Conservation (phyloP, 2,329 filamentous ascomycete genomes). For the Talaromyces sp. region DNA sequence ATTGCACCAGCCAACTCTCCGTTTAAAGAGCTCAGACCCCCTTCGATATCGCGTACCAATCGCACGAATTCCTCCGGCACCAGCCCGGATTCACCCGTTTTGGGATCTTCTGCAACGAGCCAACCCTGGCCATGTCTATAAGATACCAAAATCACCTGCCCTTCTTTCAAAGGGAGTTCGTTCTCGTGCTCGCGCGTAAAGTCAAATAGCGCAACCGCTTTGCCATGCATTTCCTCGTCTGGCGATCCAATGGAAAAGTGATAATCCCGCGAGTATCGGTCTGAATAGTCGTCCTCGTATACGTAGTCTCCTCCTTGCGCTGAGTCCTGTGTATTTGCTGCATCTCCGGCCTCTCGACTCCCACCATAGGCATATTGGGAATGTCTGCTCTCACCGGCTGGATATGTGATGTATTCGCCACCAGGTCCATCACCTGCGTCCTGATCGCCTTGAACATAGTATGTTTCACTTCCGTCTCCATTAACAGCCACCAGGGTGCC, state of each 20-base stretch:
- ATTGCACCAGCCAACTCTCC: conserved; percentile 49
- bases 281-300: conserved; percentile 48
- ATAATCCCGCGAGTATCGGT: conserved; percentile 83
- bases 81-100: conserved; percentile 86
- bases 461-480: conserved; percentile 68
- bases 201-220: conserved; percentile 90
- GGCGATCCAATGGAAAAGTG: conserved; percentile 92
- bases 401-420: conserved; percentile 77
- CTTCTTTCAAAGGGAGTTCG: conserved; percentile 85
- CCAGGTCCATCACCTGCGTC: conserved; percentile 64
- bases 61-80: conserved; percentile 97
- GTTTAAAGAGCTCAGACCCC: conserved; percentile 69
- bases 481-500: conserved; percentile 65
- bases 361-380: conserved; percentile 36
- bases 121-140: conserved; percentile 96
- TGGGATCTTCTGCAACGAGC: conserved; percentile 94
- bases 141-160: conserved; percentile 93
- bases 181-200: conserved; percentile 96
- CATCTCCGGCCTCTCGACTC: conserved; percentile 44
- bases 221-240: conserved; percentile 96
- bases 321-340: conserved; percentile 52
- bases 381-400: conserved; percentile 60
- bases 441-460: conserved; percentile 66
- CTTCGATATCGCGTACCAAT: conserved; percentile 86
- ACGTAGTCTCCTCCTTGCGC: conserved; percentile 29